These are phyloP conservation scores for Podila verticillata DNA, from an alignment of 192 early-diverging fungal genomes.

Conservation along the genomic window DNA sequence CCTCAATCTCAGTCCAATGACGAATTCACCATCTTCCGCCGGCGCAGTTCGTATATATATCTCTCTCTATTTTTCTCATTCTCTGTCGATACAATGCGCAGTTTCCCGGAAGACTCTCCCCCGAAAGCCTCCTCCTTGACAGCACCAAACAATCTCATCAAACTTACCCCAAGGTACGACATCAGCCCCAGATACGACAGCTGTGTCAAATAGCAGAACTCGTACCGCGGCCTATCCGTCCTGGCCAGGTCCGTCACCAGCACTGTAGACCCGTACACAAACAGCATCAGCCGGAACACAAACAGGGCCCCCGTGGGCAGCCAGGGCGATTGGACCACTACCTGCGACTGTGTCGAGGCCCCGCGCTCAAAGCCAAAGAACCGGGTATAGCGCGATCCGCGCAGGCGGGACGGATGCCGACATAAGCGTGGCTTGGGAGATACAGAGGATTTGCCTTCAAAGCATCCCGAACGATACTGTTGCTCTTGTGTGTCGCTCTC, in stretches of 20 bases:
- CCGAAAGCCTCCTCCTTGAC: too few species aligned
- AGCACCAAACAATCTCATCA: not conserved
- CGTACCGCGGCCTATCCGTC: slow-evolving; percentile 24
- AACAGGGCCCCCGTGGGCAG: slow-evolving; percentile 14
- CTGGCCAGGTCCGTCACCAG: slow-evolving; percentile 19
- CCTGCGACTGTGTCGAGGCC: slow-evolving; percentile 8
- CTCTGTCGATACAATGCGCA: too few species aligned
- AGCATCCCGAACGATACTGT: too few species aligned
- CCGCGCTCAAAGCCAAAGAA: slow-evolving; percentile 27
- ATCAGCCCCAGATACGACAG: slow-evolving; percentile 40
- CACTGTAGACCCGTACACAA: slow-evolving; percentile 20
- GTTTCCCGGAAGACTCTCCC: too few species aligned
- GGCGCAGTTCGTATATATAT: not conserved
- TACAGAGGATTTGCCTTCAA: too few species aligned
- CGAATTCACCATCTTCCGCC: not conserved
- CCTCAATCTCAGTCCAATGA: not conserved
- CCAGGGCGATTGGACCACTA: slow-evolving; percentile 33
- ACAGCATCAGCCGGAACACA: slow-evolving; percentile 5
- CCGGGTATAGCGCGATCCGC: slow-evolving; percentile 24
- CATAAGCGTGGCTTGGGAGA: not conserved
- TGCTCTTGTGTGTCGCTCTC: too few species aligned
- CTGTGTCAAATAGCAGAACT: slow-evolving; percentile 48
- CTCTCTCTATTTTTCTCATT: too few species aligned
- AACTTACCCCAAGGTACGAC: slow-evolving; percentile 46
- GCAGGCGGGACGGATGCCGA: slow-evolving; percentile 14